phyloP scores from a whole-genome alignment of 106 monocot species.

The Phalaenopsis equestris region DNA sequence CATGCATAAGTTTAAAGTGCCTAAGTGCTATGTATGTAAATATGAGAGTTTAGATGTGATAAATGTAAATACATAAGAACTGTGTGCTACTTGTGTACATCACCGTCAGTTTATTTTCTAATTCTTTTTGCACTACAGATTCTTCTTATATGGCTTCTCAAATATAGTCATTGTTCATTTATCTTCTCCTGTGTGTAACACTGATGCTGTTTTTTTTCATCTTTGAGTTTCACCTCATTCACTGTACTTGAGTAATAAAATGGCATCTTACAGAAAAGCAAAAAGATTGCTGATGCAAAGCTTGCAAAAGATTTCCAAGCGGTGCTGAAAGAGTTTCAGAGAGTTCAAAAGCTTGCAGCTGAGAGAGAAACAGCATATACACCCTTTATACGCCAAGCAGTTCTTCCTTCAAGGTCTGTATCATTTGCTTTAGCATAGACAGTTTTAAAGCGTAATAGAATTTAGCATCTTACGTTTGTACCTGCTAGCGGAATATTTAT shows the following conservation, averaged over 20 bases:
- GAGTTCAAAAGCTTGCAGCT: slow-evolving; percentile 62
- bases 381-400: slow-evolving; percentile 65
- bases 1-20: no score
- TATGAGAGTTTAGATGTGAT: no score
- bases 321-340: slow-evolving; percentile 69
- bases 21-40: no score
- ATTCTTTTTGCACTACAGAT: neutral
- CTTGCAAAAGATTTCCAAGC: slow-evolving; percentile 83
- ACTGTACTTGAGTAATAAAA: neutral
- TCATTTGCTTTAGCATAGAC: neutral
- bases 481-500: neutral
- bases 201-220: neutral
- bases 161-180: neutral
- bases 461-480: neutral
- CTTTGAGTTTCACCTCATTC: neutral
- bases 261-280: slow-evolving; percentile 37
- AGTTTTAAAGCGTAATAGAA: neutral
- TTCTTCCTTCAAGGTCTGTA: slow-evolving; percentile 42
- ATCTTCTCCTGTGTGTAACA: neutral
- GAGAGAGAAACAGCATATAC: slow-evolving; percentile 64
- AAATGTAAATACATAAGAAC: no score
- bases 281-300: slow-evolving; percentile 75
- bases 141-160: neutral
- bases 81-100: neutral
- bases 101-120: neutral